Evolutionary conservation across 1,284 basidiomycete genomes (phyloP).

Genomic region (Cutaneotrichosporon spelunceum): DNA sequence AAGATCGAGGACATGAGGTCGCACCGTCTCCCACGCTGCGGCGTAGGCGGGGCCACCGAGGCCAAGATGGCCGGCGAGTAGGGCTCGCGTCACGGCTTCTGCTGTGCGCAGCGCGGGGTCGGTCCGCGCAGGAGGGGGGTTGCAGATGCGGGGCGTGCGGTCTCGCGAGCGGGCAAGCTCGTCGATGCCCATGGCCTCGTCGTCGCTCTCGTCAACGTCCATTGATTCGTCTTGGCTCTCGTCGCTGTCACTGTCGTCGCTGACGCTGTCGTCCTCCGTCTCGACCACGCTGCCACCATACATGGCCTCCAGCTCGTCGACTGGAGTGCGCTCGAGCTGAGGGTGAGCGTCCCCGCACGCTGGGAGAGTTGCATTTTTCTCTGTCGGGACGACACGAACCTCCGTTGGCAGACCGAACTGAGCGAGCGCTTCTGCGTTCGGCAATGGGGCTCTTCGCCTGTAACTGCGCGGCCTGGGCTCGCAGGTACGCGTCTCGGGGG

Average conservation of each 20-base stretch:
- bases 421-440: not conserved
- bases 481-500: not conserved
- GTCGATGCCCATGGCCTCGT: not conserved
- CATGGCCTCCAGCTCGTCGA: too few relatives aligned
- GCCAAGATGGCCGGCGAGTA: not conserved
- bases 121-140: too few relatives aligned
- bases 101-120: not conserved
- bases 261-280: too few relatives aligned
- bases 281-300: too few relatives aligned
- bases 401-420: not conserved
- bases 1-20: not conserved
- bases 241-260: too few relatives aligned
- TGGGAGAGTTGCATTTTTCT: too few relatives aligned
- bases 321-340: too few relatives aligned
- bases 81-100: not conserved
- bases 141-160: too few relatives aligned
- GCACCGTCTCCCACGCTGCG: not conserved
- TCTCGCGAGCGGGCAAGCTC: not conserved
- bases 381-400: too few relatives aligned
- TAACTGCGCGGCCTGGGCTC: too few relatives aligned
- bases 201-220: not conserved
- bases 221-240: not conserved
- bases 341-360: too few relatives aligned
- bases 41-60: not conserved
- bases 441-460: not conserved